phyloP scores from a whole-genome alignment of 2,329 filamentous ascomycete genomes.

The Botrytis deweyae region DNA sequence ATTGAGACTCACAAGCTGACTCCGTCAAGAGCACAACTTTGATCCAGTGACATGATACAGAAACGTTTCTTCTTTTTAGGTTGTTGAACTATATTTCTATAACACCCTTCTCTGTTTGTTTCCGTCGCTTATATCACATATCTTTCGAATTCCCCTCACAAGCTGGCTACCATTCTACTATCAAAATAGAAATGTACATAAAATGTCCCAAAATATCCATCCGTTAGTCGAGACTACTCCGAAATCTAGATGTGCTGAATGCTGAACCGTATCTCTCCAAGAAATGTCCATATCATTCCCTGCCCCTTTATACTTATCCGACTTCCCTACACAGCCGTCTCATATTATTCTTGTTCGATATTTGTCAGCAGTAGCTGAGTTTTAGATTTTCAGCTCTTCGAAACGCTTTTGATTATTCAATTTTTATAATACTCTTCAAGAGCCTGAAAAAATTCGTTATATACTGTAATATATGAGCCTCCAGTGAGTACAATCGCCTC shows the following conservation, averaged over 20 bases:
- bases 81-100: too few relatives aligned
- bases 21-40: background rate
- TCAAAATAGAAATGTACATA: background rate
- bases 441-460: background rate
- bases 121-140: background rate
- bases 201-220: background rate
- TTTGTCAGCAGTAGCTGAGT: accelerated
- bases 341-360: background rate
- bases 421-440: background rate
- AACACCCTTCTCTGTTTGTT: background rate
- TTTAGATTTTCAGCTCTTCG: background rate
- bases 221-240: too few relatives aligned
- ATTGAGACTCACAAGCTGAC: background rate
- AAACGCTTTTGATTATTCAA: accelerated
- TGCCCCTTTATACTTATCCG: background rate
- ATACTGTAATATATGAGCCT: background rate
- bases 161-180: background rate
- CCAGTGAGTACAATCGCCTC: background rate
- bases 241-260: background rate
- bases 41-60: background rate
- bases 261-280: background rate
- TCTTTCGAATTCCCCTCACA: background rate
- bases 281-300: background rate
- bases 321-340: background rate
- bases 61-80: too few relatives aligned